These are phyloP conservation scores for Zygosaccharomyces rouxii DNA, from an alignment of 805 yeast species.

Conservation along the genomic window DNA sequence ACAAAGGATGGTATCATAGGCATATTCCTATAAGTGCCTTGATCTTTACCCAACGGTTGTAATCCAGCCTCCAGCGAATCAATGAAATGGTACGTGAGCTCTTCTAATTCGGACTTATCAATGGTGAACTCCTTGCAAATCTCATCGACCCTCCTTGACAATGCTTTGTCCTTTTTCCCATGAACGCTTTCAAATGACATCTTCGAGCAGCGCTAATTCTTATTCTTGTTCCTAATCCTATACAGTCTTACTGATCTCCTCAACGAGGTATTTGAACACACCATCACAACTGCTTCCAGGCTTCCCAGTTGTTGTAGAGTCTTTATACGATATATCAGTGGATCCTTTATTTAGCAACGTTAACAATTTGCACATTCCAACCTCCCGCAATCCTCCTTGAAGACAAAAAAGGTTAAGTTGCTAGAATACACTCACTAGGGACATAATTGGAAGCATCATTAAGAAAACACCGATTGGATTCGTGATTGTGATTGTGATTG, in stretches of 20 bases:
- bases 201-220: not conserved
- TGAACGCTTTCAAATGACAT: slow-evolving; percentile 34
- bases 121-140: slow-evolving; percentile 29
- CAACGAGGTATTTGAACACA: not conserved
- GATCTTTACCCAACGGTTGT: slow-evolving; percentile 15
- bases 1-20: slow-evolving; percentile 95
- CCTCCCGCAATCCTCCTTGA: not conserved
- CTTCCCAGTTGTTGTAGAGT: not conserved
- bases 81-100: slow-evolving; percentile 48
- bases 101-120: slow-evolving; percentile 24
- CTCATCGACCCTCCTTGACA: slow-evolving; percentile 25
- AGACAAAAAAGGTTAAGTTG: not conserved
- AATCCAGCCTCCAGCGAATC: slow-evolving; percentile 61
- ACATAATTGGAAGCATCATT: not conserved
- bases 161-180: slow-evolving; percentile 20
- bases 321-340: not conserved
- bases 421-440: not conserved
- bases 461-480: not conserved
- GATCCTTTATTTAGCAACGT: not conserved
- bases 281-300: not conserved
- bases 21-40: slow-evolving; percentile 43
- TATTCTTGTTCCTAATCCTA: not conserved
- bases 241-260: not conserved
- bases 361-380: not conserved
- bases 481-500: not conserved